Base-by-base conservation (phyloP, 1,284 basidiomycete genomes). In the Rhodotorula sp. region DNA sequence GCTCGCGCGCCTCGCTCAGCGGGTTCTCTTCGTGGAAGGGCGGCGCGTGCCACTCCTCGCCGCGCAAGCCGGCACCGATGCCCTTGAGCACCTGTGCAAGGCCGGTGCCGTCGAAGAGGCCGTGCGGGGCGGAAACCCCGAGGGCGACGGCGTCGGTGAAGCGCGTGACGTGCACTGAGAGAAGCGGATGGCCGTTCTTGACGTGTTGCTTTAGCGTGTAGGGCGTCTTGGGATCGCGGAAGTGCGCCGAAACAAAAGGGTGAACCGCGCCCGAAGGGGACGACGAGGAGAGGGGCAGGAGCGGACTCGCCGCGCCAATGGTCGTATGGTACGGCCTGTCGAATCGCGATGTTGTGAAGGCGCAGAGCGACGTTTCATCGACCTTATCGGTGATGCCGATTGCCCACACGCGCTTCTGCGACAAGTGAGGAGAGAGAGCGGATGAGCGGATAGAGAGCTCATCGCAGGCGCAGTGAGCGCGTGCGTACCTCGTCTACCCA, bases 51-150 rank as follows among this genome's bases (percentile, higher is more conserved):
- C 55, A 36, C 22, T 8, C n/a, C 5, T 27, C n/a, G 21, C 29
- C 51, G 29, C 32, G 12, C 50, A 66, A 21, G 39, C 54, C 65
- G 21, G 50, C 27, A 32, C 32, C 10, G 37, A 66, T n/a, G 8
- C 51, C 58, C 10, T 41, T 3, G 21, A 66, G n/a, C 0, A 66
- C 50, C 7, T 55, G 17, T 17, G 58, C 65, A 29, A 61, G 54
- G 12, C 58, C 65, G 6, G 58, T 55, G 6, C 46, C 65, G 34
- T 66, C 65, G 37, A 66, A 66, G 12, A 54, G 19, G 36, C 65
- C 65, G 65, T 66, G 65, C 21, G 65, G 51, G 1, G 54, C 50
- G 15, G 58, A n/a, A 41, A 66, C 32, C 21, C 59, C 65, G 51
- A 66, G 39, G 1, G 56, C 36, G 27, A 61, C 12, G 21, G 65